Conservation (phyloP, 2,329 filamentous ascomycete species). For the Penicillium polonicum region DNA sequence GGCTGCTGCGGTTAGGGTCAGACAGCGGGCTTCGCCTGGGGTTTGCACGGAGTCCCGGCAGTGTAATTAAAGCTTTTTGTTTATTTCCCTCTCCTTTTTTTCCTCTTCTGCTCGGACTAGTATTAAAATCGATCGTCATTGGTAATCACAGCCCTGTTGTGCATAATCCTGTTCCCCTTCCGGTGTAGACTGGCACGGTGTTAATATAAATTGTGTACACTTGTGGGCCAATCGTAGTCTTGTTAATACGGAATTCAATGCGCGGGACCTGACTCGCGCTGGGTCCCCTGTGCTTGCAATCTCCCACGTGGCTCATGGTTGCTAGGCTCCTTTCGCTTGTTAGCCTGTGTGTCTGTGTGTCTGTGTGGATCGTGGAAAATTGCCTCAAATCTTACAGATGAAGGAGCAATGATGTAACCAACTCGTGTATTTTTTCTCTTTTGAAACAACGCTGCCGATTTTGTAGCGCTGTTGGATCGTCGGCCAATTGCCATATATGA, state of each 20-base stretch:
- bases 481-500: neutral
- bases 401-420: neutral
- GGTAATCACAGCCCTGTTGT: neutral
- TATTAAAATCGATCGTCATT: neutral
- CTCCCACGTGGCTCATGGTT: neutral
- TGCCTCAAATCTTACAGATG: neutral
- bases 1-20: slow-evolving; percentile 6
- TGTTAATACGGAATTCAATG: neutral
- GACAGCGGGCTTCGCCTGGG: neutral
- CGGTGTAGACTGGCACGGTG: neutral
- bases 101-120: neutral
- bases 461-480: neutral
- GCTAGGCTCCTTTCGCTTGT: neutral
- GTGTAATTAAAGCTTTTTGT: neutral
- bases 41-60: neutral
- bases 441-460: neutral
- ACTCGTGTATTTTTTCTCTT: neutral
- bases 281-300: neutral
- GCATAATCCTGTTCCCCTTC: neutral
- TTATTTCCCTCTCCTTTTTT: neutral
- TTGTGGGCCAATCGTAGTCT: neutral
- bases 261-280: neutral
- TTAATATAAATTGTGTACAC: too few relatives aligned
- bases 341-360: neutral
- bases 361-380: neutral